phyloP scores from a whole-genome alignment of 805 yeast genomes.

The Wickerhamiella occidentalis region DNA sequence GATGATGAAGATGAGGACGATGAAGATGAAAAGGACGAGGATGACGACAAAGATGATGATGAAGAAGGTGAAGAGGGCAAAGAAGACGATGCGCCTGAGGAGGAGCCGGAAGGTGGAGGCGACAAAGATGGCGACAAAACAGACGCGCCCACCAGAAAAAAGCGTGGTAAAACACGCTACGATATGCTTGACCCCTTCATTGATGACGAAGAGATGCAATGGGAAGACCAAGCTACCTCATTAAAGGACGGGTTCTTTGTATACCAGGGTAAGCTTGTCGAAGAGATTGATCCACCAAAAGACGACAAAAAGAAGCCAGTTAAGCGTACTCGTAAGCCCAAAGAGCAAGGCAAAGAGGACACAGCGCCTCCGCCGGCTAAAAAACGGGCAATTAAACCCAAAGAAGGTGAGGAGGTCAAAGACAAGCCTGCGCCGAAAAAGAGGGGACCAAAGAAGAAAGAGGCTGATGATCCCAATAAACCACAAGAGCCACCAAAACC shows the following conservation, averaged over 20 bases:
- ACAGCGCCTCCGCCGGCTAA: constrained; percentile 9
- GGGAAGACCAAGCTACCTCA: constrained; percentile 88
- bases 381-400: constrained; percentile 6
- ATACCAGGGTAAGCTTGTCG: constrained; percentile 81
- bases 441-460: constrained; percentile 5
- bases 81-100: constrained; percentile 24
- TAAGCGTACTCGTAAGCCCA: constrained; percentile 15
- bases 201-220: constrained; percentile 81
- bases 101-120: constrained; percentile 24
- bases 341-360: constrained; percentile 5
- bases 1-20: constrained; percentile 41
- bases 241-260: constrained; percentile 86
- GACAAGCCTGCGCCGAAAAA: constrained; percentile 3
- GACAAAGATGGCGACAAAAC: constrained; percentile 31
- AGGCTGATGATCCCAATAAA: not conserved
- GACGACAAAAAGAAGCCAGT: constrained; percentile 17
- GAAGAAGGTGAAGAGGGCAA: constrained; percentile 35
- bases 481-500: not conserved
- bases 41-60: constrained; percentile 29
- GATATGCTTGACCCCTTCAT: constrained; percentile 91
- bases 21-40: constrained; percentile 35
- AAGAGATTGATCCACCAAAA: constrained; percentile 16
- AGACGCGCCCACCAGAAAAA: constrained; percentile 7
- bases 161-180: constrained; percentile 31
- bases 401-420: constrained; percentile 1